Evolutionary conservation across 2,329 filamentous ascomycete species (phyloP).

Genomic region (Ophiocordyceps camponoti-saundersi): DNA sequence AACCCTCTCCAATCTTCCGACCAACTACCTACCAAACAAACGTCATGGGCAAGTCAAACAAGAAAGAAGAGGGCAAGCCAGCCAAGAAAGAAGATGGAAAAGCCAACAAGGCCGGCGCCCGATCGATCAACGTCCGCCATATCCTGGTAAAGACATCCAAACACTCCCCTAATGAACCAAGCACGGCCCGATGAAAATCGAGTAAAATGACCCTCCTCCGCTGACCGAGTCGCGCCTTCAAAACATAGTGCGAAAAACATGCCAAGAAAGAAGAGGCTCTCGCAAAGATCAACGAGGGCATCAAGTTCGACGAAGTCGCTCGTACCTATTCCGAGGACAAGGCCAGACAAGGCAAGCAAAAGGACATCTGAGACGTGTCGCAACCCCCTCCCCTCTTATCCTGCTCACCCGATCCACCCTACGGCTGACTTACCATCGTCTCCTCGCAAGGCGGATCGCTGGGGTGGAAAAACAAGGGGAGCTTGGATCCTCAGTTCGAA

Average conservation of each 20-base stretch:
- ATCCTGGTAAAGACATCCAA: constrained; percentile 33
- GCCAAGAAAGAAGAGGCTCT: constrained; percentile 63
- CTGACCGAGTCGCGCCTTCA: no score
- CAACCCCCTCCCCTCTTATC: neutral
- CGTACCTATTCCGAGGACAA: constrained; percentile 62
- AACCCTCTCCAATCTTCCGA: neutral
- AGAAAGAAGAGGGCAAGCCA: constrained; percentile 12
- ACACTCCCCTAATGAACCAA: neutral
- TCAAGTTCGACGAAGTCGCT: constrained; percentile 61
- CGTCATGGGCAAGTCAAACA: constrained; percentile 21
- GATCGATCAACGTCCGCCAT: constrained; percentile 58
- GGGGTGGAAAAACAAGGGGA: constrained; percentile 57
- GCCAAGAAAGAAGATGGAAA: constrained; percentile 18
- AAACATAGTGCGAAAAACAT: constrained; percentile 50
- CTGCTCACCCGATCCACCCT: neutral
- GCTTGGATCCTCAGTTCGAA: constrained; percentile 52
- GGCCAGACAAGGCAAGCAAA: constrained; percentile 39
- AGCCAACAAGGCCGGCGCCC: constrained; percentile 26
- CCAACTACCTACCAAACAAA: neutral
- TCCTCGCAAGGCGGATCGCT: constrained; percentile 41
- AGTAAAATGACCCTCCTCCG: no score
- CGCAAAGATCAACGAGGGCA: constrained; percentile 46
- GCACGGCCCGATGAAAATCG: no score
- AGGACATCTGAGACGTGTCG: neutral
- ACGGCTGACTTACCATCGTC: neutral